phyloP scores from a whole-genome alignment of 257 asterid species.

The Ilex asprella region DNA sequence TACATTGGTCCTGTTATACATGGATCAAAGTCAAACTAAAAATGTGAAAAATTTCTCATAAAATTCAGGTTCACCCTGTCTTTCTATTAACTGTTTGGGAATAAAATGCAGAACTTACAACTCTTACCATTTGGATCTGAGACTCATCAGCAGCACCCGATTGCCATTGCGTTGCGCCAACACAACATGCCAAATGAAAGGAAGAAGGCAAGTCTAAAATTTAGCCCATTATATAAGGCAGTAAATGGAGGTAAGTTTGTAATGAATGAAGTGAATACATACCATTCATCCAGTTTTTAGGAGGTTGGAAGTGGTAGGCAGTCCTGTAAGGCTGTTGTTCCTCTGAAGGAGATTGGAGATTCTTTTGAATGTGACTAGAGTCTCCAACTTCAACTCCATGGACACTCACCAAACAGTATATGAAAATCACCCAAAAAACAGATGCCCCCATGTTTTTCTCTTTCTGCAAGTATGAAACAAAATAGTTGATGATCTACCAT shows the following conservation, averaged over 20 bases:
- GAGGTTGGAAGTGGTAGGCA: slow-evolving; percentile 44
- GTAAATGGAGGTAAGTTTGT: not conserved
- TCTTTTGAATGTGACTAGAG: not conserved
- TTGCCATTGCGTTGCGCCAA: not conserved
- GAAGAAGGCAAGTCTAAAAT: too few species aligned
- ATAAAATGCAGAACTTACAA: too few species aligned
- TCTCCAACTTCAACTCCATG: not conserved
- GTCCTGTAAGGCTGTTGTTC: slow-evolving; percentile 25
- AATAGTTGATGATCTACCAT: too few species aligned
- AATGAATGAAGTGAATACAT: not conserved
- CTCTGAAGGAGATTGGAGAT: not conserved
- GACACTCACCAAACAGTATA: not conserved
- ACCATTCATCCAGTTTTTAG: slow-evolving; percentile 60
- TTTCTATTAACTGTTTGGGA: too few species aligned
- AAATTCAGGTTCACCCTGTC: not conserved
- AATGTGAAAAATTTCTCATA: not conserved
- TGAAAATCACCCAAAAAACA: not conserved
- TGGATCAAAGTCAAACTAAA: too few species aligned
- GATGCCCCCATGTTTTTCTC: too few species aligned
- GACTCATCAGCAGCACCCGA: not conserved
- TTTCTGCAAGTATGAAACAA: too few species aligned
- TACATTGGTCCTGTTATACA: slow-evolving; percentile 29
- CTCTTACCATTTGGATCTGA: not conserved
- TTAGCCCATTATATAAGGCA: too few species aligned
- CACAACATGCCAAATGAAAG: too few species aligned